These are phyloP conservation scores for Trichoderma oligosporum DNA, from an alignment of 2,329 filamentous ascomycete species.

Conservation along the genomic window DNA sequence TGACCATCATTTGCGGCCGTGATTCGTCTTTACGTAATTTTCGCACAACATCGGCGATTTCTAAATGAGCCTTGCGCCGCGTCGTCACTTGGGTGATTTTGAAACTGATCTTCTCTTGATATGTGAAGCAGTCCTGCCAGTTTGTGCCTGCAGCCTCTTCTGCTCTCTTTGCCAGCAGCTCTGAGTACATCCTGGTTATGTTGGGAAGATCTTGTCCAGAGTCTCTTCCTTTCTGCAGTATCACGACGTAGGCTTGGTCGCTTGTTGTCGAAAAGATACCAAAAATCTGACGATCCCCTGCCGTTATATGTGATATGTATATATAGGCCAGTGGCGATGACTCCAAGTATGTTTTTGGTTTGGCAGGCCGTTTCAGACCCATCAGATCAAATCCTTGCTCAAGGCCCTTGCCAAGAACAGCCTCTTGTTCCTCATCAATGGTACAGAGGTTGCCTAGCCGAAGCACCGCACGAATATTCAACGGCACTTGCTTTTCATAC, in stretches of 20 bases:
- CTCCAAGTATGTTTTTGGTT: conserved; percentile 68
- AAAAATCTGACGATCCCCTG: conserved; percentile 89
- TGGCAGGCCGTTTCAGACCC: conserved; percentile 64
- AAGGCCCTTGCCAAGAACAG: conserved; percentile 85
- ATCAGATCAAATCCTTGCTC: conserved; percentile 90
- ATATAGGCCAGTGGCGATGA: conserved; percentile 74
- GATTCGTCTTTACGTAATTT: conserved; percentile 83
- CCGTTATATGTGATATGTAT: conserved; percentile 87
- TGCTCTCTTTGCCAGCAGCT: conserved; percentile 64
- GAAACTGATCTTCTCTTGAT: conserved; percentile 83
- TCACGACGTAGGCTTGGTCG: conserved; percentile 77
- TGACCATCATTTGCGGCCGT: conserved; percentile 75
- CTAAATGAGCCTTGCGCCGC: conserved; percentile 80
- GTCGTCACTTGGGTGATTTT: conserved; percentile 85
- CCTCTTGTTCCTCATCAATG: conserved; percentile 85
- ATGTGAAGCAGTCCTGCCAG: conserved; percentile 78
- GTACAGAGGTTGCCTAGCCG: conserved; percentile 88
- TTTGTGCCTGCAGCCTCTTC: conserved; percentile 64
- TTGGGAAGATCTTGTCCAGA: conserved; percentile 80
- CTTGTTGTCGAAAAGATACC: conserved; percentile 83
- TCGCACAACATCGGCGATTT: conserved; percentile 83
- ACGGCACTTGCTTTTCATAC: conserved; percentile 88
- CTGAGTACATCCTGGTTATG: conserved; percentile 79
- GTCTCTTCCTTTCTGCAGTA: conserved; percentile 80
- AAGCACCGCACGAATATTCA: conserved; percentile 81